Conservation (phyloP, 129 eudicot species). For the Helianthus tuberosus region DNA sequence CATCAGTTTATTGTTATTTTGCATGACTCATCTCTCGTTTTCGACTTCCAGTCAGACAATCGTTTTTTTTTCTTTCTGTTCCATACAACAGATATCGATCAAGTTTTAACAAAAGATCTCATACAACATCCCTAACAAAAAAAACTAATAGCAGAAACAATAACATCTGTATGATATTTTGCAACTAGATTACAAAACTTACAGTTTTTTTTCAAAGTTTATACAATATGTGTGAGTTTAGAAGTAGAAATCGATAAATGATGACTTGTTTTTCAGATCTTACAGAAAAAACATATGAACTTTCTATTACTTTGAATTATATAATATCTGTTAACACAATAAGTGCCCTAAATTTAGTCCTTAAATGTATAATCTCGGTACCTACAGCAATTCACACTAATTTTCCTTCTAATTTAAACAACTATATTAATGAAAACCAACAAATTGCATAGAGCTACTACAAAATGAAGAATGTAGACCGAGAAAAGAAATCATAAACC, state of each 20-base stretch:
- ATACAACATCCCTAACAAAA: not conserved
- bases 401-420: not conserved
- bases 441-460: not conserved
- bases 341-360: not conserved
- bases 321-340: not conserved
- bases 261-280: not conserved
- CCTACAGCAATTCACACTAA: not conserved
- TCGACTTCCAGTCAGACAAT: not conserved
- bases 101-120: not conserved
- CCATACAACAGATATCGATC: not conserved
- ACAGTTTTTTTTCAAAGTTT: not conserved
- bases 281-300: not conserved
- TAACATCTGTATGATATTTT: not conserved
- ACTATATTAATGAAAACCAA: too few relatives aligned
- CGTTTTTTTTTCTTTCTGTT: not conserved
- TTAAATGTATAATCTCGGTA: not conserved
- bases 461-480: constrained; percentile 5
- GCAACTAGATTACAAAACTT: not conserved
- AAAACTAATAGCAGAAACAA: not conserved
- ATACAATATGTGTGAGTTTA: not conserved
- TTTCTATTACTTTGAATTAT: not conserved
- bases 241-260: not conserved
- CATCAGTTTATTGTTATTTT: not conserved
- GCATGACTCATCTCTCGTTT: not conserved
- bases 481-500: too few relatives aligned